Base-by-base conservation (phyloP, 2,329 filamentous ascomycete genomes). In the Xylariaceae sp. region DNA sequence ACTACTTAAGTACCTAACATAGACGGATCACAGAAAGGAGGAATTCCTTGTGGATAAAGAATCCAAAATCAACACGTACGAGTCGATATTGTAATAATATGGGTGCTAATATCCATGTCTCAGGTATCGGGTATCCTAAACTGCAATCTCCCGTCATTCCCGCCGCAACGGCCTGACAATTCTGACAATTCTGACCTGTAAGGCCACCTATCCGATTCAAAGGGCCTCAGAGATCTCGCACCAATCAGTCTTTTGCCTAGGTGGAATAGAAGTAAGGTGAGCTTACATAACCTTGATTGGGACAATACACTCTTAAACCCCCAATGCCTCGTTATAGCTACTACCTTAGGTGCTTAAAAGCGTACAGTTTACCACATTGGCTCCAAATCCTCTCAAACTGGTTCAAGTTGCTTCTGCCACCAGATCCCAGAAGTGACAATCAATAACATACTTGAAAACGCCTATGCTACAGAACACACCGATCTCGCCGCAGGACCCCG, bases 331-430 rank as follows among this genome's bases (percentile, higher is more conserved):
- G 57, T 60, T 61, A 63, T 48, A 54, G 44, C 44, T 63, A 44
- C 57, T 60, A n/a, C n/a, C n/a, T n/a, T n/a, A n/a, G n/a, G n/a
- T n/a, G n/a, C n/a, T n/a, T n/a, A n/a, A n/a, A n/a, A n/a, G n/a
- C n/a, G 52, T 63, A 64, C 62, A 63, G 47, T 59, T 60, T 58
- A 51, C 54, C 52, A 56, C 50, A 54, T 44, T 46, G 48, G 55
- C 37, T 43, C 50, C 42, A n/a, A 18, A 32, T 23, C 44, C 18
- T 6, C 23, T 32, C 20, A 46, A 46, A 6, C 44, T 29, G 14
- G 10, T 37, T 10, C 32, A 16, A 37, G 32, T 14, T 16, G 32
- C 14, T 37, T 37, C 32, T 16, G 6, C 4, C 47, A 56, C 47
- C 26, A 48, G n/a, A 20, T 37, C 23, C 40, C 41, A 44, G 19